A percentile compares a stretch with the other conserved stretches of the same genome.
Evolutionary conservation across 169 alveolate genomes (phyloP).

Genomic region (Eimeria sp.): DNA sequence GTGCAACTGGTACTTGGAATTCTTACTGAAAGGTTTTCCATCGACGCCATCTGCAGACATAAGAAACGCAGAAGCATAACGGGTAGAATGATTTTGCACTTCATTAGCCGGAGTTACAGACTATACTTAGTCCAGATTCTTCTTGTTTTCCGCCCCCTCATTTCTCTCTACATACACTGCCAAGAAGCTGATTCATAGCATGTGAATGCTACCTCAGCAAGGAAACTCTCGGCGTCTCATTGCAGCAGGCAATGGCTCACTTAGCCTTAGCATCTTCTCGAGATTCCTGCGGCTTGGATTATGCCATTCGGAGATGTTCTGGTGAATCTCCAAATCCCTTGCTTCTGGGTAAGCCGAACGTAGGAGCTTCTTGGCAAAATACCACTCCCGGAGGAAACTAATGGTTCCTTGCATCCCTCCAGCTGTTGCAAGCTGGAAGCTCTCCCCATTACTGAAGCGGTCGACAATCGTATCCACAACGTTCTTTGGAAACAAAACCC

Average conservation of each 20-base stretch:
- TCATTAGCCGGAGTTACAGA: not conserved
- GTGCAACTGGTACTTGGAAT: not conserved
- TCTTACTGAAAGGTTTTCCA: constrained; percentile 63
- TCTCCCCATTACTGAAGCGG: constrained; percentile 17
- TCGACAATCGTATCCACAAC: constrained; percentile 8
- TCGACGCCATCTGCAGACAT: constrained; percentile 67
- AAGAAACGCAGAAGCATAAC: not conserved
- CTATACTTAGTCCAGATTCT: not conserved
- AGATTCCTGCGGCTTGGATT: constrained; percentile 23
- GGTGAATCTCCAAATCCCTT: constrained; percentile 19
- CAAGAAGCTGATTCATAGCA: not conserved
- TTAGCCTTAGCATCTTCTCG: constrained; percentile 28
- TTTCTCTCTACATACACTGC: not conserved
- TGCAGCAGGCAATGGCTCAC: constrained; percentile 11
- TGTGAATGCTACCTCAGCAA: not conserved
- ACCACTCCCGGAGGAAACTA: constrained; percentile 16
- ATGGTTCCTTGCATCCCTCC: constrained; percentile 50
- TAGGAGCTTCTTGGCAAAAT: constrained; percentile 34
- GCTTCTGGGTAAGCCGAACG: constrained; percentile 33
- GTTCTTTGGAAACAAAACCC: constrained; percentile 19
- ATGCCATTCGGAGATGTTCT: constrained; percentile 28
- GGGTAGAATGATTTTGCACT: not conserved
- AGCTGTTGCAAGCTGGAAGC: not conserved
- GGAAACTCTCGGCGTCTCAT: not conserved
- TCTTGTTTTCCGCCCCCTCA: not conserved